Percentiles rank a stretch among this genome's conserved stretches.
Conservation (phyloP, 1,284 basidiomycete species). For the Mycosarcoma mackinlayi region DNA sequence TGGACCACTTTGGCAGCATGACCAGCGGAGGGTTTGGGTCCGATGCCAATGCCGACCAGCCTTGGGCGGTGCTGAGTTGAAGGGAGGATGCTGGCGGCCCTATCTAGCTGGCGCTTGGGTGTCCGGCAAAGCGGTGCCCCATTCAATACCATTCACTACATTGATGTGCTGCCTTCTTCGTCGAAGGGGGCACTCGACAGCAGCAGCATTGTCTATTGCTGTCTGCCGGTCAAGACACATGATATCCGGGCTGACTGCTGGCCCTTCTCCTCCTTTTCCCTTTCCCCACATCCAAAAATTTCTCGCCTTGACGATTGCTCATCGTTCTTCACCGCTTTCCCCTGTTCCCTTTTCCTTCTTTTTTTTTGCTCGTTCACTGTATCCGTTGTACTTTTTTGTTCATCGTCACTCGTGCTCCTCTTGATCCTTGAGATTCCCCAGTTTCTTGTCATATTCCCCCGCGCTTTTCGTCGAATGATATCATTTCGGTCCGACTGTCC, state of each 20-base stretch:
- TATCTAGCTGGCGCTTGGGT: no score
- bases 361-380: slow-evolving; percentile 29
- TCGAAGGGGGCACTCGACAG: slow-evolving; percentile 1
- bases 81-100: not conserved
- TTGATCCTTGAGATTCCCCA: not conserved
- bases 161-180: slow-evolving; percentile 4
- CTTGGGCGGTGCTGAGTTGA: slow-evolving; percentile 52
- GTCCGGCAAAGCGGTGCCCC: no score
- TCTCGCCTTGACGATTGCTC: not conserved
- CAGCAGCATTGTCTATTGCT: not conserved
- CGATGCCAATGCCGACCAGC: slow-evolving; percentile 46
- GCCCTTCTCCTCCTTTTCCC: not conserved
- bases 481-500: no score
- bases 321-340: no score
- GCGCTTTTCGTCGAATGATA: no score
- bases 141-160: slow-evolving; percentile 12
- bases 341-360: not conserved
- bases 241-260: slow-evolving; percentile 42
- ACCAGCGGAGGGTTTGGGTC: slow-evolving; percentile 34
- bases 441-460: not conserved
- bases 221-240: not conserved
- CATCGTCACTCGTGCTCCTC: not conserved
- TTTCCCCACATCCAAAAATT: not conserved
- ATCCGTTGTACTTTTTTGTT: slow-evolving; percentile 12
- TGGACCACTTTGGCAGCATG: slow-evolving; percentile 50